Conservation (phyloP, 805 yeast genomes). For the Hanseniaspora nectarophila region DNA sequence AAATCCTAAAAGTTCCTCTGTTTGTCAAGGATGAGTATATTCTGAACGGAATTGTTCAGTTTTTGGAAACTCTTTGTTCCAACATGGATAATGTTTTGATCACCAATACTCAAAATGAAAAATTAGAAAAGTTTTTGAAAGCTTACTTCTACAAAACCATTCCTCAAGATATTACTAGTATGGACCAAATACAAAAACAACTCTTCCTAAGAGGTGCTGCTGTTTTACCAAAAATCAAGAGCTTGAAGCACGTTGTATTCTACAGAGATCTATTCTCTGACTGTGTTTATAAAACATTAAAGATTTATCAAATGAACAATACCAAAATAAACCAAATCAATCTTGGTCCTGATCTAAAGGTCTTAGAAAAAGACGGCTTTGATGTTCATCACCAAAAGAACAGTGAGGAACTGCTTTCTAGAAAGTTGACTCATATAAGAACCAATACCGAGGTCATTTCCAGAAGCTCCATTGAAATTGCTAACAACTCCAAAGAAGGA, state of each 20-base stretch:
- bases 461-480: slow-evolving; percentile 18
- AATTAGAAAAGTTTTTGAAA: slow-evolving; percentile 25
- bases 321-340: not conserved
- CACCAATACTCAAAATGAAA: slow-evolving; percentile 18
- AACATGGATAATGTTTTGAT: slow-evolving; percentile 52
- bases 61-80: slow-evolving; percentile 38
- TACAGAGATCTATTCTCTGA: slow-evolving; percentile 22
- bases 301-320: slow-evolving; percentile 19
- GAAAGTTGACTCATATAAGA: slow-evolving; percentile 15
- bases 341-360: not conserved
- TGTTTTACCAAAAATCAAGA: slow-evolving; percentile 25
- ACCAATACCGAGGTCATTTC: slow-evolving; percentile 11
- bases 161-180: not conserved
- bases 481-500: not conserved
- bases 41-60: slow-evolving; percentile 40
- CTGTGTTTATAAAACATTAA: slow-evolving; percentile 22
- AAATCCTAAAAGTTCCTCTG: slow-evolving; percentile 32
- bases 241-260: slow-evolving; percentile 24
- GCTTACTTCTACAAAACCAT: slow-evolving; percentile 22
- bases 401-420: slow-evolving; percentile 2
- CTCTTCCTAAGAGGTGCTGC: slow-evolving; percentile 25
- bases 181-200: slow-evolving; percentile 1
- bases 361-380: not conserved
- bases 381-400: not conserved
- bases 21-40: slow-evolving; percentile 49